phyloP scores from a whole-genome alignment of 2,329 filamentous ascomycete genomes.

The Neofusicoccum umdonicola region DNA sequence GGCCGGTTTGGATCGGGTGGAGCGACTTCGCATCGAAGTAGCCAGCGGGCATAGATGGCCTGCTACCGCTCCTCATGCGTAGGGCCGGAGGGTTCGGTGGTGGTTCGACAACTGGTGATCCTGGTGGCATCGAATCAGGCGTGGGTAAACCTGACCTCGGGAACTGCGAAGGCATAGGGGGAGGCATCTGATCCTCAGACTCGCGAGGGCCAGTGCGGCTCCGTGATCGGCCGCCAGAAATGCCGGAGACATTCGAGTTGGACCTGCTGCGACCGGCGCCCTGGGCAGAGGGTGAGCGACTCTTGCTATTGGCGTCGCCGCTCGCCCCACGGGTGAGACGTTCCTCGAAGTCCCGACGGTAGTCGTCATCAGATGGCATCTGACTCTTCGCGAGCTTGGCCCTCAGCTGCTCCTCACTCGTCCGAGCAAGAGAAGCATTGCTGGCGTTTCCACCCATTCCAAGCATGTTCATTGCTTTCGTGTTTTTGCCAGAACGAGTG shows the following conservation, averaged over 20 bases:
- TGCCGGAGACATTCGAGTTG: conserved; percentile 51
- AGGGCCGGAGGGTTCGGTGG: conserved; percentile 26
- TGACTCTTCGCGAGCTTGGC: neutral
- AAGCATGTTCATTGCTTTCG: conserved; percentile 62
- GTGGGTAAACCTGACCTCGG: neutral
- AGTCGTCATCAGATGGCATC: conserved; percentile 22
- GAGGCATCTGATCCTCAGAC: conserved; percentile 42
- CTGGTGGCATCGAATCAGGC: neutral
- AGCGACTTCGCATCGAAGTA: conserved; percentile 36
- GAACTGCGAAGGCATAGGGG: conserved; percentile 35
- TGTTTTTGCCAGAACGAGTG: conserved; percentile 46
- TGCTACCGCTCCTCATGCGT: conserved; percentile 39
- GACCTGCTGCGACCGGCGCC: conserved; percentile 51
- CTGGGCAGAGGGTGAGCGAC: conserved; percentile 36
- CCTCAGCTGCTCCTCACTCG: conserved; percentile 14
- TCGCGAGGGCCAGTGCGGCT: conserved; percentile 53
- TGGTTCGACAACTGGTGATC: conserved; percentile 1
- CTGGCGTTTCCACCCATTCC: conserved; percentile 52
- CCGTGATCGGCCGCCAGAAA: conserved; percentile 49
- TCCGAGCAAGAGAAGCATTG: conserved; percentile 32
- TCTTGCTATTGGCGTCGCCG: conserved; percentile 32
- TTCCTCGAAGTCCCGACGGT: conserved; percentile 31
- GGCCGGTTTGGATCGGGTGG: conserved; percentile 35
- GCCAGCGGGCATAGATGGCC: conserved; percentile 25
- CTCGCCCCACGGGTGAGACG: conserved; percentile 33